Evolutionary conservation across 1,139 yeast species (phyloP), one percentile per base, ranked within the genome.

Genomic region (Suhomyces chickasaworum): DNA sequence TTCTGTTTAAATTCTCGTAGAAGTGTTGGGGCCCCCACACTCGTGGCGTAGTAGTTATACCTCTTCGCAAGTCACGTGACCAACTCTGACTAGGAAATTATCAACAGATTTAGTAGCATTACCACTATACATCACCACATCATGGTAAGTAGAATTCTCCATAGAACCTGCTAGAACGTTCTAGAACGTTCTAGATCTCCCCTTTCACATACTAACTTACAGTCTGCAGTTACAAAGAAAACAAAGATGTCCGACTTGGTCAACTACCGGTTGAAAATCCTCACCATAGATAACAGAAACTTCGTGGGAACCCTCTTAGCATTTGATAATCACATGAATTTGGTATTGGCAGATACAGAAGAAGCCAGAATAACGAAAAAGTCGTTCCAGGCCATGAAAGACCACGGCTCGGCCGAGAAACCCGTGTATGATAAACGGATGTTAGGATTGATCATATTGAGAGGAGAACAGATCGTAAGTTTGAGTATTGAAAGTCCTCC

Each of bases 391-490:
- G 76, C 70, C 44, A 71, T 77, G 53, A 68, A 69, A 50, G 70
- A 66, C 52, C 45, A 50, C 20, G 59, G 53, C 2, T 46, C 44
- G 49, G 59, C 52, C 49, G 88, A 83, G 54, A 43, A 38, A 17
- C 51, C 53, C 3, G 47, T 44, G 4, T 53, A 41, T 33, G 84
- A 83, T 47, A 86, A 84, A 60, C 72, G 98, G 47, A 71, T 83
- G 2, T 67, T 93, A 36, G 99, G 99, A 0, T 75, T 93, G 46
- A 78, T 89, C 7, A 86, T 93, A 33, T 69, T 93, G 41, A 77
- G 99, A 54, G 99, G 99, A 2, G 97, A 89, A 53, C 89, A 86
- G 54, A 81, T 93, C 25, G 83, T 93, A n/a, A 82, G 95, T 39
- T 78, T 91, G 10, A 81, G 86, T 31, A 86, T 90, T 27, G 96